Base-by-base conservation (phyloP, 2,329 filamentous ascomycete genomes). In the Chrysoporthe deuterocubensis region DNA sequence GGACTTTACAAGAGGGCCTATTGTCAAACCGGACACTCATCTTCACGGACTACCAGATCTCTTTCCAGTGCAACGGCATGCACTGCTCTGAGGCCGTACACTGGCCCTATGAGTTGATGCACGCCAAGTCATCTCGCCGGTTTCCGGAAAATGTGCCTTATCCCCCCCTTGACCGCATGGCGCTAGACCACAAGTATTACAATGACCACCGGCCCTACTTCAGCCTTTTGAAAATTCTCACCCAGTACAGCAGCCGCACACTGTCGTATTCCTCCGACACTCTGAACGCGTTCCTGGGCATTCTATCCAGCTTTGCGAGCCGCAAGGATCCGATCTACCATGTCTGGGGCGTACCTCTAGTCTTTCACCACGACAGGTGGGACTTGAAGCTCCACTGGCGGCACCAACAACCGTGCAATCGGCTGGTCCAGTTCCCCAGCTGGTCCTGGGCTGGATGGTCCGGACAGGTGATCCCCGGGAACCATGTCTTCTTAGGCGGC, bases 101-200 rank as follows among this genome's bases (percentile, higher is more conserved):
- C 37, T 40, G 37, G 37, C 37, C 37, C 37, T 40, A 40, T 9
- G 37, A 40, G 37, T 9, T 40, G 37, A 40, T 60, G 58, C 57
- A 60, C n/a, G 58, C 58, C 58, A 60, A 60, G 40, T 43, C 58
- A 21, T 60, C 58, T n/a, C 58, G n/a, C 32, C 34, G 58, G 58
- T 60, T 60, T 60, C 58, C 58, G n/a, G 57, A 60, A 26, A 60
- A 60, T 60, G 58, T 60, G 32, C 58, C 58, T n/a, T 14, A 42
- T 7, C 40, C 58, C 13, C 58, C 58, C 6, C 43, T 60, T n/a
- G 18, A 7, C 6, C 58, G 58, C 32, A 34, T 60, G 18, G n/a
- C 58, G 40, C 32, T 43, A n/a, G 40, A 60, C 14, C 58, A 43
- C 34, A 43, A 42, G 3, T 43, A 60, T 13, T 37, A 44, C 32